Conservation (phyloP, 345 rosid species). For the Salix brachista region DNA sequence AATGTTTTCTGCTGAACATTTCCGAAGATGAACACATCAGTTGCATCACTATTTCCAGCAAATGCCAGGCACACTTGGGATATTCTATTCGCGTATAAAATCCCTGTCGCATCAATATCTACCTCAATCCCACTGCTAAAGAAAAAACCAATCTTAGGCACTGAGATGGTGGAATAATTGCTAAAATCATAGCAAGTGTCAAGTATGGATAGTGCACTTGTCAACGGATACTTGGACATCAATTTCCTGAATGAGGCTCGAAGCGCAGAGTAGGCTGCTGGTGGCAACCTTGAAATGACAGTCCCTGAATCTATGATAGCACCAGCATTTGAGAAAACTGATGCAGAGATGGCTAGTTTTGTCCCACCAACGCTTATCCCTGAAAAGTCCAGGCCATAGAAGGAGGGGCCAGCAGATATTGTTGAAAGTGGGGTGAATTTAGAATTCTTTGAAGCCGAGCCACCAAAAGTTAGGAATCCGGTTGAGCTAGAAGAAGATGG, state of each 20-base stretch:
- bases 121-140: constrained; percentile 46
- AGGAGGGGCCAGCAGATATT: constrained; percentile 31
- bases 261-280: constrained; percentile 52
- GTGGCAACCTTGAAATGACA: constrained; percentile 74
- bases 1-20: constrained; percentile 68
- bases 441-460: constrained; percentile 27
- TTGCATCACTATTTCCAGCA: constrained; percentile 56
- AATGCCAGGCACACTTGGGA: constrained; percentile 82
- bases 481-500: constrained; percentile 61
- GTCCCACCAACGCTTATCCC: constrained; percentile 56
- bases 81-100: constrained; percentile 29
- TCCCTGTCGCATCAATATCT: constrained; percentile 42
- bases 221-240: constrained; percentile 56
- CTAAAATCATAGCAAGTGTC: constrained; percentile 81
- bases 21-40: constrained; percentile 52
- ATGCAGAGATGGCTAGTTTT: constrained; percentile 40
- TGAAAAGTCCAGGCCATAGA: constrained; percentile 58
- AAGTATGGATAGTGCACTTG: constrained; percentile 52
- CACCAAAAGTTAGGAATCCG: constrained; percentile 66
- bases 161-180: constrained; percentile 14
- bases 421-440: constrained; percentile 60
- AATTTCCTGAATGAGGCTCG: constrained; percentile 35
- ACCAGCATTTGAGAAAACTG: constrained; percentile 48
- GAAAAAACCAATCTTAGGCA: constrained; percentile 51
- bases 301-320: constrained; percentile 86